A percentile compares a stretch with the other conserved stretches of the same genome.
Conservation (phyloP, 805 yeast genomes). For the Sugiyamaella marilandica region DNA sequence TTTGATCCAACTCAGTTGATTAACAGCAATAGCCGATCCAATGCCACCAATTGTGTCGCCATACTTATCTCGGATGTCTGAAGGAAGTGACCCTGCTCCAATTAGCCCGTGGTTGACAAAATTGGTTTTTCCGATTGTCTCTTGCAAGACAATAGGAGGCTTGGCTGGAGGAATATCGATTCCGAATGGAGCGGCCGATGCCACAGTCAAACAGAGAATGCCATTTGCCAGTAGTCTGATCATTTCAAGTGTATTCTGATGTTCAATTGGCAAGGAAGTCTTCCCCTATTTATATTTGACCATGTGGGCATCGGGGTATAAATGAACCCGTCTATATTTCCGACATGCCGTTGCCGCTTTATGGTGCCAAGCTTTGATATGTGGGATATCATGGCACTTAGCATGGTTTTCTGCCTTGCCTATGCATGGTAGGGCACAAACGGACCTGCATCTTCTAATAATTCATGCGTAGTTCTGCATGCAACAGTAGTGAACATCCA, state of each 20-base stretch:
- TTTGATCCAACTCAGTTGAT: slow-evolving; percentile 9
- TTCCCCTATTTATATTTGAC: background rate
- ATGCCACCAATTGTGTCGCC: slow-evolving; percentile 21
- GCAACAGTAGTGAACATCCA: too few relatives aligned
- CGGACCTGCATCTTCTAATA: too few relatives aligned
- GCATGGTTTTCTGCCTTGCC: too few relatives aligned
- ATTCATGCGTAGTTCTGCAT: too few relatives aligned
- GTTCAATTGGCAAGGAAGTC: background rate
- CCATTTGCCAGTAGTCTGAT: background rate
- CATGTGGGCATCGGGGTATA: too few relatives aligned
- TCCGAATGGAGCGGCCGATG: background rate
- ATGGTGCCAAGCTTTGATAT: too few relatives aligned
- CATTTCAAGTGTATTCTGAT: background rate
- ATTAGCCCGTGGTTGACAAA: slow-evolving; percentile 18
- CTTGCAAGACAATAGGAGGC: background rate
- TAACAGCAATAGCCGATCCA: slow-evolving; percentile 18
- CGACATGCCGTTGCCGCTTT: too few relatives aligned
- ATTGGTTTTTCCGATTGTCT: slow-evolving; percentile 3
- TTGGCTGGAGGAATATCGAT: background rate
- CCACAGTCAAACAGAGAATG: background rate
- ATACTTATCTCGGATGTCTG: slow-evolving; percentile 12
- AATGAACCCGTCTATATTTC: too few relatives aligned
- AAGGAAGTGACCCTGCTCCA: slow-evolving; percentile 18
- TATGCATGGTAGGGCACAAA: too few relatives aligned
- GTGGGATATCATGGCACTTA: too few relatives aligned